A percentile compares a stretch with the other conserved stretches of the same genome.
Evolutionary conservation across 192 early-diverging fungal genomes (phyloP).

Genomic region (Pilobolus umbonatus): DNA sequence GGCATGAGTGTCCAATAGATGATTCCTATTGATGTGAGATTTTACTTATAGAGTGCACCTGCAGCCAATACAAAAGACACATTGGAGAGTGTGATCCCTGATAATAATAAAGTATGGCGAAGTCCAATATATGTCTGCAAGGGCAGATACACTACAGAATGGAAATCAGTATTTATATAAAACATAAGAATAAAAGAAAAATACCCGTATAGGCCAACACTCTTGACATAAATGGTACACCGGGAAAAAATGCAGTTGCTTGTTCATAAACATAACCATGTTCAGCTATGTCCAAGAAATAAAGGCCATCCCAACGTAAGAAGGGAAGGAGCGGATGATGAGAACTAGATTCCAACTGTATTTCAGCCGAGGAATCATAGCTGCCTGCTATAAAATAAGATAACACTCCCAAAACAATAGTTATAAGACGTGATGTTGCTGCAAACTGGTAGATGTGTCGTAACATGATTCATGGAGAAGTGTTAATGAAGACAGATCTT

Average conservation of each 20-base stretch:
- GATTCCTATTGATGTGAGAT: too few species aligned
- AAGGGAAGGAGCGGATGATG: conserved; percentile 39
- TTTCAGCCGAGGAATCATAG: conserved; percentile 18
- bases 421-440: conserved; percentile 1
- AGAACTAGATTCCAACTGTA: background rate
- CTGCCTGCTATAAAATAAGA: conserved; percentile 11
- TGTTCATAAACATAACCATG: conserved; percentile 83
- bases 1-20: background rate
- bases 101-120: conserved; percentile 43
- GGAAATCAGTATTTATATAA: background rate
- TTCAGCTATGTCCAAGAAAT: conserved; percentile 76
- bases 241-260: conserved; percentile 85
- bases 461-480: too few species aligned
- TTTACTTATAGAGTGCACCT: conserved; percentile 64
- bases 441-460: conserved; percentile 11
- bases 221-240: conserved; percentile 63
- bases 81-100: conserved; percentile 75
- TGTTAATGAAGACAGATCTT: too few species aligned
- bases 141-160: conserved; percentile 46
- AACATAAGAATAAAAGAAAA: background rate
- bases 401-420: background rate
- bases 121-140: conserved; percentile 33
- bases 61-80: conserved; percentile 69
- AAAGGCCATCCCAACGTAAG: conserved; percentile 87
- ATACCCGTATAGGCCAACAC: conserved; percentile 37